Conservation (phyloP, 2,329 filamentous ascomycete genomes). For the Alternaria consortialis region DNA sequence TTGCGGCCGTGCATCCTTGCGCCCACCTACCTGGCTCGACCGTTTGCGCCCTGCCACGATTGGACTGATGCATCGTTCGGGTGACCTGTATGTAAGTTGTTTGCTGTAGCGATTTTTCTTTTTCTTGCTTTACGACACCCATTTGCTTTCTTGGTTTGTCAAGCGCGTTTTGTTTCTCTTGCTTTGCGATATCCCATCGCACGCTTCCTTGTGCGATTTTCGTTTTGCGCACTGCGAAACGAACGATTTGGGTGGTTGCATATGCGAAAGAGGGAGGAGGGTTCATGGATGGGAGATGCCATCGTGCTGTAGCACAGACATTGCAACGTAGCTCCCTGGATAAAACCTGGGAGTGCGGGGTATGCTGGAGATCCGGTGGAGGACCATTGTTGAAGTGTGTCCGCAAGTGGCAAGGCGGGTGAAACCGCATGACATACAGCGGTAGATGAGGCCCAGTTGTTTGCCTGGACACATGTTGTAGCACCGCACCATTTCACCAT, state of each 20-base stretch:
- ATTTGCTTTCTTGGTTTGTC: constrained; percentile 3
- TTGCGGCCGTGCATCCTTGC: constrained; percentile 20
- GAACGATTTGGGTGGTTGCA: neutral
- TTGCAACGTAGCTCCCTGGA: constrained; percentile 11
- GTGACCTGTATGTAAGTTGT: constrained; percentile 19
- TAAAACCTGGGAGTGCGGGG: constrained; percentile 10
- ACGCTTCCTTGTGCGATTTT: neutral
- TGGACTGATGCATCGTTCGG: constrained; percentile 2
- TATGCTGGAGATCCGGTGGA: neutral
- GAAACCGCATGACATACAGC: constrained; percentile 12
- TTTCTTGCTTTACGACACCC: constrained; percentile 23
- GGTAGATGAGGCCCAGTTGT: neutral
- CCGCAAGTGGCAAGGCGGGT: constrained; percentile 8
- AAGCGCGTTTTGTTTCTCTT: neutral
- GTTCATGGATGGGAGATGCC: neutral
- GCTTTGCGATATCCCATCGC: constrained; percentile 1
- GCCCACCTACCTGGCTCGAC: constrained; percentile 20
- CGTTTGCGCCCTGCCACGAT: constrained; percentile 12
- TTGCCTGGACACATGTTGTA: neutral
- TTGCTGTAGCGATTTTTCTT: neutral
- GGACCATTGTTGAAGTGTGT: neutral
- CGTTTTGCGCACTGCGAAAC: neutral
- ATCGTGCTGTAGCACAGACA: neutral
- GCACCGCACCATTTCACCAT: neutral
- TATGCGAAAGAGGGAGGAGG: neutral